phyloP scores from a whole-genome alignment of 169 alveolate genomes.

The Plasmodium relictum region DNA sequence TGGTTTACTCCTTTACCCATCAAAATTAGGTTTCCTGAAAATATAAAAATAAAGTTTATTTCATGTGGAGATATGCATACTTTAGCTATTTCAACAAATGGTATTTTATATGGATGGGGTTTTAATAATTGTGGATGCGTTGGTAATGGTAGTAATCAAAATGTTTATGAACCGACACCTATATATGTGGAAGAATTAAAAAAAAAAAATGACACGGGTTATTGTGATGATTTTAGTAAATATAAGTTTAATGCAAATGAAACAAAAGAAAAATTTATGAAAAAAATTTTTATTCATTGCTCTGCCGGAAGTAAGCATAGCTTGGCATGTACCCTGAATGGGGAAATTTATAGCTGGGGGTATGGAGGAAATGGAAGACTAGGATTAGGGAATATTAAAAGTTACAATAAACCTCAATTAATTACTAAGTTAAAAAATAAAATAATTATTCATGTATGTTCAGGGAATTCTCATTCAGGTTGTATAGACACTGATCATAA shows the following conservation, averaged over 20 bases:
- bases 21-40: slow-evolving; percentile 80
- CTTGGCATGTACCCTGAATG: slow-evolving; percentile 77
- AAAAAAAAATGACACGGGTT: neutral
- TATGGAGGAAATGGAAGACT: slow-evolving; percentile 89
- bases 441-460: slow-evolving; percentile 82
- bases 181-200: slow-evolving; percentile 36
- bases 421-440: slow-evolving; percentile 36
- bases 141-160: slow-evolving; percentile 84
- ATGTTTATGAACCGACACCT: slow-evolving; percentile 81
- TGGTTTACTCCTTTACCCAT: slow-evolving; percentile 89
- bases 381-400: slow-evolving; percentile 87
- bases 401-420: slow-evolving; percentile 80
- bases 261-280: neutral
- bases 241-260: slow-evolving; percentile 15
- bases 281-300: slow-evolving; percentile 59
- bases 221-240: slow-evolving; percentile 22
- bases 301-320: slow-evolving; percentile 86
- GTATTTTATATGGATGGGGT: slow-evolving; percentile 89
- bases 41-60: slow-evolving; percentile 78
- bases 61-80: slow-evolving; percentile 91
- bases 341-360: slow-evolving; percentile 86
- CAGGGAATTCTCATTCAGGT: slow-evolving; percentile 92
- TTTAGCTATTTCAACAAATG: slow-evolving; percentile 83
- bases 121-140: slow-evolving; percentile 87
- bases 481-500: slow-evolving; percentile 88